Evolutionary conservation across 2,329 filamentous ascomycete genomes (phyloP).

Genomic region (Myriosclerotinia duriaeana): DNA sequence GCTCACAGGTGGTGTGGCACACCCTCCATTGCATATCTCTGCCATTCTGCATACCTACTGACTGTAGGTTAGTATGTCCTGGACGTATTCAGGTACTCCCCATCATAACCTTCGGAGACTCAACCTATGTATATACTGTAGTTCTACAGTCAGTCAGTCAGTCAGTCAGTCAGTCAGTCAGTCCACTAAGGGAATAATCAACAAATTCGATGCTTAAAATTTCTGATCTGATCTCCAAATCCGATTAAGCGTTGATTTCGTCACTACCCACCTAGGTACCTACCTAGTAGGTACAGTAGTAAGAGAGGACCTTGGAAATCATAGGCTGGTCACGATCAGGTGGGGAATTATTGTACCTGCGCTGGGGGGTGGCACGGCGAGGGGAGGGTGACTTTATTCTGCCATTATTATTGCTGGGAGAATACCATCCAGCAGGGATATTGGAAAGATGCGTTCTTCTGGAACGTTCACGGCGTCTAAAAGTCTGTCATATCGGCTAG

Average conservation of each 20-base stretch:
- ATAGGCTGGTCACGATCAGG: constrained; percentile 7
- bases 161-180: too few species aligned
- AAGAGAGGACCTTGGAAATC: not conserved
- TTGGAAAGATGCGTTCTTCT: constrained; percentile 20
- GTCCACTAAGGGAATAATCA: not conserved
- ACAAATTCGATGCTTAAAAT: not conserved
- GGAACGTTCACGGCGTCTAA: constrained; percentile 21
- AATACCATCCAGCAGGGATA: not conserved
- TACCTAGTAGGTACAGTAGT: not conserved
- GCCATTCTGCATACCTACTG: not conserved
- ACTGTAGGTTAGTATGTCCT: too few species aligned
- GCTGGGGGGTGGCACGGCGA: constrained; percentile 4
- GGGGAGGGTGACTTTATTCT: too few species aligned
- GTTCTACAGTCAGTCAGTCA: not conserved
- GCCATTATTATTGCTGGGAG: not conserved
- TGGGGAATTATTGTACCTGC: constrained; percentile 18
- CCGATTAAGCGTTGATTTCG: not conserved
- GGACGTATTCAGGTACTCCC: too few species aligned
- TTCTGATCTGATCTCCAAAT: not conserved
- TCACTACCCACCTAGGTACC: too few species aligned
- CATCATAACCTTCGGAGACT: not conserved
- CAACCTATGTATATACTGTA: not conserved
- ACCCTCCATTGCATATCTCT: constrained; percentile 16
- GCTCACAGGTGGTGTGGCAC: constrained; percentile 7
- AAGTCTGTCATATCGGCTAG: not conserved